Evolutionary conservation across 1,139 yeast species (phyloP).

Genomic region (Sugiyamaella japonica): DNA sequence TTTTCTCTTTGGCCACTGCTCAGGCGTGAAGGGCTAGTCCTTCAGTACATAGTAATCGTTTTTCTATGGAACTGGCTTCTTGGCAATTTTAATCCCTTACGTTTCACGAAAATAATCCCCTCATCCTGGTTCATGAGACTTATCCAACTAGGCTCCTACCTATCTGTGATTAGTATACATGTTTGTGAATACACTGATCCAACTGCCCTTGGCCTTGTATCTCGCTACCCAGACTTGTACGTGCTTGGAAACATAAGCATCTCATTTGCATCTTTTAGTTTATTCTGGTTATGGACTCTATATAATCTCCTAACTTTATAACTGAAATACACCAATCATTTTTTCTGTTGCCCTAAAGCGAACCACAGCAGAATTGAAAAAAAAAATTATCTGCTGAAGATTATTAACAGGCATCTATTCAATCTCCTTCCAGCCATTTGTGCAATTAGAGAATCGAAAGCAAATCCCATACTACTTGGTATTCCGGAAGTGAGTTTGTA

Average conservation of each 20-base stretch:
- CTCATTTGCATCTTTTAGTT: conserved; percentile 70
- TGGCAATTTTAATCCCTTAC: conserved; percentile 35
- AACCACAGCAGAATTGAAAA: conserved; percentile 27
- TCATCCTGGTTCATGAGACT: conserved; percentile 54
- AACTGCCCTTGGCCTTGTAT: conserved; percentile 30
- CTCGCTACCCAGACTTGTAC: conserved; percentile 78
- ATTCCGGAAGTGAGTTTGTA: conserved; percentile 34
- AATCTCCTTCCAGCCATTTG: conserved; percentile 41
- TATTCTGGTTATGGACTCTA: conserved; percentile 78
- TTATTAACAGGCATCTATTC: conserved; percentile 29
- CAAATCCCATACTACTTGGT: conserved; percentile 35
- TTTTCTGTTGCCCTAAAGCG: conserved; percentile 34
- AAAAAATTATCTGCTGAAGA: conserved; percentile 22
- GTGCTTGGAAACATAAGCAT: conserved; percentile 70
- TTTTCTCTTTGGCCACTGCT: conserved; percentile 89
- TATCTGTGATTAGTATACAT: conserved; percentile 55
- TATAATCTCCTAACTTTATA: conserved; percentile 41
- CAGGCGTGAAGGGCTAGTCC: conserved; percentile 65
- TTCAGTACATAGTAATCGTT: conserved; percentile 68
- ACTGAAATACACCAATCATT: not conserved
- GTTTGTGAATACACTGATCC: conserved; percentile 48
- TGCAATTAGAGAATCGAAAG: conserved; percentile 32
- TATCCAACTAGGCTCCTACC: conserved; percentile 59
- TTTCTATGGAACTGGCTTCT: conserved; percentile 81
- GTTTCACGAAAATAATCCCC: conserved; percentile 42